Base-by-base conservation (phyloP, 2,329 filamentous ascomycete species). In the Aspergillus sp. region DNA sequence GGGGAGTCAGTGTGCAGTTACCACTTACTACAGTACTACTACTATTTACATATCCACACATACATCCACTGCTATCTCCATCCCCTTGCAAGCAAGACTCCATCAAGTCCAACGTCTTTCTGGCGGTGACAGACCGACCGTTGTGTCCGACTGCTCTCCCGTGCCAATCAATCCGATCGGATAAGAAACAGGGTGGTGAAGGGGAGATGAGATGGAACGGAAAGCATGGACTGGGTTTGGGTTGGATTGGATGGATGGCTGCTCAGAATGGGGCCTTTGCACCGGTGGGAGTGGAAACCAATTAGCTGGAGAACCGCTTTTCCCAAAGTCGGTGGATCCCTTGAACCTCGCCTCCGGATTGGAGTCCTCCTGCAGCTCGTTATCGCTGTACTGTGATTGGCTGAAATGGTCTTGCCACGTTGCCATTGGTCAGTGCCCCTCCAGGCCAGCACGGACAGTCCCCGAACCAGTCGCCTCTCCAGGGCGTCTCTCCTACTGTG, bases 301-400 rank as follows among this genome's bases (percentile, higher is more conserved):
- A 66, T 66, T 44, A 67, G 13, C 49, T 36, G 30, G 55, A 42
- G 62, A 56, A 60, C 62, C 48, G 62, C 48, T 54, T 38, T 51
- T 60, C 57, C 63, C 62, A 59, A 62, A 8, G 41, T 13, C 30
- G 25, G 64, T 44, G 56, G 65, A 61, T 54, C 57, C 39, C 13
- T 58, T 58, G 48, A 50, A 60, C 36, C 39, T 58, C 48, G 57
- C 47, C 62, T 58, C 55, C 51, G 58, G 61, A 65, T 67, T 66
- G 66, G 66, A 48, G 57, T 49, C 10, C 32, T 53, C 36, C 32
- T 30, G n/a, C 56, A 63, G 57, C 57, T 56, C 38, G 59, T 67
- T 67, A 67, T 67, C 66, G 64, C 56, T 8, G 36, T 13, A 1
- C 5, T 1, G 1, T 64, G 48, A 65, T 67, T 67, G 60, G 66